These are phyloP conservation scores for Beauveria caledonica DNA, from an alignment of 2,329 filamentous ascomycete genomes.

Conservation along the genomic window DNA sequence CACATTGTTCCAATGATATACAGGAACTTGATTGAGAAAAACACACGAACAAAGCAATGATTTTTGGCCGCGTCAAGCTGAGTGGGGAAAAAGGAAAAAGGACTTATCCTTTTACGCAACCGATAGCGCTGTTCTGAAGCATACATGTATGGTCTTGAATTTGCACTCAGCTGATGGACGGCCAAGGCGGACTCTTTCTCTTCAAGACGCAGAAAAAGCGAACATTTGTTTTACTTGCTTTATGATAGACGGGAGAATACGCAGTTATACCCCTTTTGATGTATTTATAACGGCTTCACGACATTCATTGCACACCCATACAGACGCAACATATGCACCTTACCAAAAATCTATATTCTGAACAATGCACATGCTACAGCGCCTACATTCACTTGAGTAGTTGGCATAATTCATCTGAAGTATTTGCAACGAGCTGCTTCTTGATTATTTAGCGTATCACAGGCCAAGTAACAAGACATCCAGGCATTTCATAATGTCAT, in stretches of 20 bases:
- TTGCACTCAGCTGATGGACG: background rate
- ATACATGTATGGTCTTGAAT: background rate
- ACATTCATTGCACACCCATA: conserved; percentile 8
- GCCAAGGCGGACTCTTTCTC: background rate
- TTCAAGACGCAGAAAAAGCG: background rate
- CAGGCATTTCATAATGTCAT: background rate
- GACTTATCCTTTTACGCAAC: background rate
- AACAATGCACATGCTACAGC: background rate
- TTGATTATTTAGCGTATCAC: no score
- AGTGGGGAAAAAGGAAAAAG: background rate
- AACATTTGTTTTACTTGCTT: conserved; percentile 14
- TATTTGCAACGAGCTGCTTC: no score
- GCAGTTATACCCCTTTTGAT: conserved; percentile 16
- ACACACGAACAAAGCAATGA: background rate
- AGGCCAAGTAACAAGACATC: no score
- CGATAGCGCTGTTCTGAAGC: background rate
- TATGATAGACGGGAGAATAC: conserved; percentile 17
- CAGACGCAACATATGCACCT: background rate
- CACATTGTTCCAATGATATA: background rate
- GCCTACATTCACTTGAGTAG: no score
- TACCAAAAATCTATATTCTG: background rate
- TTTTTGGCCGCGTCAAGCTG: background rate
- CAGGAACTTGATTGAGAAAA: background rate
- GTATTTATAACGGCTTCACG: conserved; percentile 21
- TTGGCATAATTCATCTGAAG: no score